These are phyloP conservation scores for Lachancea dasiensis DNA, from an alignment of 805 yeast genomes.

Conservation along the genomic window DNA sequence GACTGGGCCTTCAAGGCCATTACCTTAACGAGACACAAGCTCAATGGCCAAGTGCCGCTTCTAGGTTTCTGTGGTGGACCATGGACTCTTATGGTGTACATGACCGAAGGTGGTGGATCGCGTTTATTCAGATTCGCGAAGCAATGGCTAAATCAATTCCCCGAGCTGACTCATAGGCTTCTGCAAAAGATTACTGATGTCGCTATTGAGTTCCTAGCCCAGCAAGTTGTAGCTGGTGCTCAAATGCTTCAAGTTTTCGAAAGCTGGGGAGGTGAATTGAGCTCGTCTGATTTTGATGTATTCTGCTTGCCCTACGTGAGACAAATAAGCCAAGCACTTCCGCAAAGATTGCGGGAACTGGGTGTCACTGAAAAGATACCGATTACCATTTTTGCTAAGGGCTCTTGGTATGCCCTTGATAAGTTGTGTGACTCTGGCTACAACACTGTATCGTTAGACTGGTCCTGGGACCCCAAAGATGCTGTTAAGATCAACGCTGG, in stretches of 20 bases:
- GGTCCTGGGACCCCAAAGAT: conserved; percentile 80
- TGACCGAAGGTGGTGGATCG: conserved; percentile 97
- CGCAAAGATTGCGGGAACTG: conserved; percentile 60
- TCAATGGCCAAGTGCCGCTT: conserved; percentile 87
- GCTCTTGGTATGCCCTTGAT: conserved; percentile 95
- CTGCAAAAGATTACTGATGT: conserved; percentile 78
- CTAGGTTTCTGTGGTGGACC: conserved; percentile 97
- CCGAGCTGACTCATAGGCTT: conserved; percentile 62
- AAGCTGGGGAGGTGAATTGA: conserved; percentile 96
- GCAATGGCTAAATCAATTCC: conserved; percentile 82
- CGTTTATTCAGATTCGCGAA: conserved; percentile 85
- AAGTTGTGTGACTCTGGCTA: conserved; percentile 76
- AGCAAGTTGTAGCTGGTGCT: conserved; percentile 95
- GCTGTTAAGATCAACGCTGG: conserved; percentile 72
- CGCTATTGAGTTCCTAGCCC: conserved; percentile 86
- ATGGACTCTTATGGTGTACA: conserved; percentile 93
- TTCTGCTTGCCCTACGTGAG: conserved; percentile 84
- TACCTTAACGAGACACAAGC: conserved; percentile 77
- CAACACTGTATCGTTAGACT: conserved; percentile 86
- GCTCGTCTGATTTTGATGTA: conserved; percentile 81
- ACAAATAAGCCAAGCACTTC: conserved; percentile 66
- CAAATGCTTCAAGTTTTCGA: conserved; percentile 97
- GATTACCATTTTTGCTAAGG: conserved; percentile 86
- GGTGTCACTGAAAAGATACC: conserved; percentile 74
- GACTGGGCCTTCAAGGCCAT: conserved; percentile 97